Evolutionary conservation across 192 early-diverging fungal species (phyloP).

Genomic region (Piromyces finnis): DNA sequence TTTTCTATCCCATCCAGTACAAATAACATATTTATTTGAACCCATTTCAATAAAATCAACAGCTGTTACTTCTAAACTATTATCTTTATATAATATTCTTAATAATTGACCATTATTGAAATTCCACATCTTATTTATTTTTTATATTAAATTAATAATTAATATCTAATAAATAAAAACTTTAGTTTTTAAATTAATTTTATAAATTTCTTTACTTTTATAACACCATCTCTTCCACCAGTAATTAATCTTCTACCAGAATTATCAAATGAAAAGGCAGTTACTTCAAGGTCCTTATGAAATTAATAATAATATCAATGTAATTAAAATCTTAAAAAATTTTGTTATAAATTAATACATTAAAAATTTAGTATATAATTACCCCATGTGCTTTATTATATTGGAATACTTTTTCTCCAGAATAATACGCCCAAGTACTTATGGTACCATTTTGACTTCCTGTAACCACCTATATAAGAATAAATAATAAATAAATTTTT

Average conservation of each 20-base stretch:
- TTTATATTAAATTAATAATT: no score
- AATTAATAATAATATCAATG: background rate
- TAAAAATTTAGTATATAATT: no score
- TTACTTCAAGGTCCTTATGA: slow-evolving; percentile 31
- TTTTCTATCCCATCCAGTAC: slow-evolving; percentile 39
- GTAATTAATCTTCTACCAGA: slow-evolving; percentile 32
- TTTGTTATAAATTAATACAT: background rate
- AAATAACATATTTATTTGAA: slow-evolving; percentile 32
- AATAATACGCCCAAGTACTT: slow-evolving; percentile 30
- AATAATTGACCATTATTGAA: slow-evolving; percentile 49
- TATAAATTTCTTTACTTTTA: slow-evolving; percentile 14
- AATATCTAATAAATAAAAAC: no score
- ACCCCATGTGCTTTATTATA: slow-evolving; percentile 42
- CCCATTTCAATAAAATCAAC: slow-evolving; percentile 38
- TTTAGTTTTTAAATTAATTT: no score
- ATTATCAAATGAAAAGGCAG: slow-evolving; percentile 38
- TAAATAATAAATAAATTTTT: no score
- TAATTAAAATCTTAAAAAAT: background rate
- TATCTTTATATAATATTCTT: slow-evolving; percentile 26
- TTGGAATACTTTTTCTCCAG: slow-evolving; percentile 35
- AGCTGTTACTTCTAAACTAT: slow-evolving; percentile 24
- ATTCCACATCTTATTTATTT: slow-evolving; percentile 57
- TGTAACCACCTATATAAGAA: slow-evolving; percentile 17
- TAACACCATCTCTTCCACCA: slow-evolving; percentile 29
- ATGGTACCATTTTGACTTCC: slow-evolving; percentile 27